Conservation (phyloP, 306 rosid genomes). For the Luffa acutangula region DNA sequence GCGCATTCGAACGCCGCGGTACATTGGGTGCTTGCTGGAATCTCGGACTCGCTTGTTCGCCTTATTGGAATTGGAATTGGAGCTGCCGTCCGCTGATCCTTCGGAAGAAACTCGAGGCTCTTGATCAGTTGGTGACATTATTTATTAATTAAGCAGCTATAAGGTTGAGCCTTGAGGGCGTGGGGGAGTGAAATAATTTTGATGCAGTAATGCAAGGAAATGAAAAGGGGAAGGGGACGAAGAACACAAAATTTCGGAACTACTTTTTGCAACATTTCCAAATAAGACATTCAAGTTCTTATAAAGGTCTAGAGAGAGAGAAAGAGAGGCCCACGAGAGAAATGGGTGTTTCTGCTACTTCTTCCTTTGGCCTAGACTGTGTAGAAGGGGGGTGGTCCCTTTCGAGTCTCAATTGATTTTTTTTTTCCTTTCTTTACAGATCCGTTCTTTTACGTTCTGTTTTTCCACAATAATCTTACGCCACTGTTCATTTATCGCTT, state of each 20-base stretch:
- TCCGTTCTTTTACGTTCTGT: not conserved
- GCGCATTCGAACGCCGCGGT: constrained; percentile 57
- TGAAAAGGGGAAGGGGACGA: not conserved
- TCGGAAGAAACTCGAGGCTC: not conserved
- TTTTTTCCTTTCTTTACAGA: not conserved
- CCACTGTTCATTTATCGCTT: not conserved
- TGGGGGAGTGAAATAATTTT: too few relatives aligned
- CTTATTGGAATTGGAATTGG: not conserved
- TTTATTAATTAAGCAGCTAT: not conserved
- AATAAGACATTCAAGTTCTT: not conserved
- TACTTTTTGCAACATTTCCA: not conserved
- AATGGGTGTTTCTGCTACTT: not conserved
- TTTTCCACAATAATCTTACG: not conserved
- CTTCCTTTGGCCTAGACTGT: not conserved
- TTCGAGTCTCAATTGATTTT: not conserved
- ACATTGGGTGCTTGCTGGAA: constrained; percentile 26
- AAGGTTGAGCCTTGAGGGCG: too few relatives aligned
- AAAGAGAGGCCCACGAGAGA: not conserved
- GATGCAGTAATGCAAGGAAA: too few relatives aligned
- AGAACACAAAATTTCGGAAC: not conserved
- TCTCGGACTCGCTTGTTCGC: constrained; percentile 28
- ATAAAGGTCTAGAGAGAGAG: not conserved
- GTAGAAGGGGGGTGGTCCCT: not conserved
- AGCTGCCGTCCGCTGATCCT: too few relatives aligned
- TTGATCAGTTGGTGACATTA: not conserved